Conservation (phyloP, 129 eudicot genomes). For the Apium graveolens region DNA sequence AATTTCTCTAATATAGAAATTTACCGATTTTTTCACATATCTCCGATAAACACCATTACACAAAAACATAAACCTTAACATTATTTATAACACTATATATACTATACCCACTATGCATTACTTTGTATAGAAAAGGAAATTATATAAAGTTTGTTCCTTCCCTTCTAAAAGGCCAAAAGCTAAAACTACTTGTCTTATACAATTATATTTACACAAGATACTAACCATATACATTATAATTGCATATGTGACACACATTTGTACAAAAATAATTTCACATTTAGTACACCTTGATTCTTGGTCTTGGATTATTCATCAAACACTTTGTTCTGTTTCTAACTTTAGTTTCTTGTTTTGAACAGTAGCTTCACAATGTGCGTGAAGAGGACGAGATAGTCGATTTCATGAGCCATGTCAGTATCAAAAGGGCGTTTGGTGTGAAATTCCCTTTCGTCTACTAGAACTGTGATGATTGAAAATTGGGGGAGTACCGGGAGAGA, state of each 20-base stretch:
- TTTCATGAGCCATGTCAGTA: neutral
- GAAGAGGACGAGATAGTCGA: neutral
- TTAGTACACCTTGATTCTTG: neutral
- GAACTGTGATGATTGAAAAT: conserved; percentile 53
- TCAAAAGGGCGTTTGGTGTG: conserved; percentile 75
- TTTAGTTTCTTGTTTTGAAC: neutral
- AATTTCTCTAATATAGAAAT: no score
- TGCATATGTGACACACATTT: no score
- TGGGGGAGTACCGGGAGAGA: conserved; percentile 79
- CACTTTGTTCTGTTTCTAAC: neutral
- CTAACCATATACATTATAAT: neutral
- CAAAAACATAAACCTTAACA: neutral
- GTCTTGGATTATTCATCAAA: neutral
- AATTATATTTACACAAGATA: neutral
- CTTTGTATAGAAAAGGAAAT: neutral
- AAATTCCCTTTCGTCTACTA: conserved; percentile 70
- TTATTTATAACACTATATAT: neutral
- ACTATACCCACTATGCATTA: neutral
- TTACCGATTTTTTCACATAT: no score
- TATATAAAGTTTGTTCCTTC: neutral
- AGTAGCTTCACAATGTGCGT: neutral
- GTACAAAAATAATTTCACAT: neutral
- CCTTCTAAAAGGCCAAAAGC: neutral
- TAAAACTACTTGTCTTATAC: neutral
- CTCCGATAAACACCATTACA: no score